Conservation (phyloP, 371 early-diverging fungal genomes). For the Apophysomyces trapeziformis region DNA sequence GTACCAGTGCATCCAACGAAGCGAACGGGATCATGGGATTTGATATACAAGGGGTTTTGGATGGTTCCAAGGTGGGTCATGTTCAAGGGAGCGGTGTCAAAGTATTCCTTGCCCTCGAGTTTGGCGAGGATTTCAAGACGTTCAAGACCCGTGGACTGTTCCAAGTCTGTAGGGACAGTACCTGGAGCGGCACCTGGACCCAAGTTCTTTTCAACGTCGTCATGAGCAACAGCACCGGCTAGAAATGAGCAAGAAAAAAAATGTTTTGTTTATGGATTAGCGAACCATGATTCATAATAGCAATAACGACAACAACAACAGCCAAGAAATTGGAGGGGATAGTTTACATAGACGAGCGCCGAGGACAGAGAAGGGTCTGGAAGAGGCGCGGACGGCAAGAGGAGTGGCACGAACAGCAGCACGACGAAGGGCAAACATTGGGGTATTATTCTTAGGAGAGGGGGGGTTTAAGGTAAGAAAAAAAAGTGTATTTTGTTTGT, state of each 20-base stretch:
- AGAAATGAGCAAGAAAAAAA: not conserved
- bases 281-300: no score
- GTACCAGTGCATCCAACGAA: slow-evolving; percentile 95
- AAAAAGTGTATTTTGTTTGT: not conserved
- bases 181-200: slow-evolving; percentile 74
- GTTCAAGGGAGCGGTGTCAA: slow-evolving; percentile 83
- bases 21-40: slow-evolving; percentile 81
- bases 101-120: slow-evolving; percentile 88
- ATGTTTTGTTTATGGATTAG: no score
- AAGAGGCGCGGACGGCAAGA: slow-evolving; percentile 23
- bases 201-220: slow-evolving; percentile 27
- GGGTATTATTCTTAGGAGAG: not conserved
- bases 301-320: not conserved
- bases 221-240: slow-evolving; percentile 47
- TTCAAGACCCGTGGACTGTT: slow-evolving; percentile 92
- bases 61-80: slow-evolving; percentile 83
- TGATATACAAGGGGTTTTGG: slow-evolving; percentile 85
- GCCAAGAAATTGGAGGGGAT: not conserved
- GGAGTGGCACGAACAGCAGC: slow-evolving; percentile 38
- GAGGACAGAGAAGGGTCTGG: slow-evolving; percentile 36
- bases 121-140: slow-evolving; percentile 87
- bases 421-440: slow-evolving; percentile 43
- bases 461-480: slow-evolving; percentile 10
- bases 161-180: slow-evolving; percentile 84
- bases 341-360: slow-evolving; percentile 37